Evolutionary conservation across 805 yeast genomes (phyloP), one percentile per base, ranked within the genome.

Genomic region (Cyberlindnera samutprakarnensis): DNA sequence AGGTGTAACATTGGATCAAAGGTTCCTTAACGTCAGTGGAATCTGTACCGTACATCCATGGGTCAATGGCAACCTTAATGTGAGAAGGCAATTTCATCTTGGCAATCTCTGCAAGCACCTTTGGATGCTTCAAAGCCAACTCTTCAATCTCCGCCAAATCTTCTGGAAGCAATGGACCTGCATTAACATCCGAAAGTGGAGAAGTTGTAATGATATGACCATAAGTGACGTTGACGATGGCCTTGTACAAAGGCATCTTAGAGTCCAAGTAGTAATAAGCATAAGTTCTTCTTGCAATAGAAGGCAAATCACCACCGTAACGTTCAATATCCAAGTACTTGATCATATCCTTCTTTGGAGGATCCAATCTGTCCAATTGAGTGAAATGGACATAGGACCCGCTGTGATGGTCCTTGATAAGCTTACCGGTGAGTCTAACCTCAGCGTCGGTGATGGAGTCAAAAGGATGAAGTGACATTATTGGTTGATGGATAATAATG

Each of bases 11-110:
- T 61, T 79, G 87, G 41, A 76, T 63, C 62, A 76, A 61, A n/a
- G 75, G 70, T 56, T 78, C 70, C 27, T 54, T 62, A 13, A 53
- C 33, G 25, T 49, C 47, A 29, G 71, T 60, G 46, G 75, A 77
- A 51, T 78, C 86, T 21, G 86, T 77, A 49, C 90, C 94, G 54
- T 83, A 81, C 69, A 81, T 83, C 94, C 94, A 83, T 32, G 88
- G 85, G 53, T 81, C 90, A 51, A 69, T 69, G 44, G 75, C 68
- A 30, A 78, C 77, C 22, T 54, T 46, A 42, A 52, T 60, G 54
- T 70, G 53, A 51, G 35, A 27, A 39, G 87, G 88, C 37, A 81
- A 62, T 42, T 74, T 66, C 57, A 80, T 64, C 54, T 79, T 78
- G 37, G 65, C 81, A 44, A 79, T 64, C 55, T 81, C 87, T 17